Evolutionary conservation across 495 filamentous ascomycete genomes (phyloP).

Genomic region (Talaromyces proteolyticus): DNA sequence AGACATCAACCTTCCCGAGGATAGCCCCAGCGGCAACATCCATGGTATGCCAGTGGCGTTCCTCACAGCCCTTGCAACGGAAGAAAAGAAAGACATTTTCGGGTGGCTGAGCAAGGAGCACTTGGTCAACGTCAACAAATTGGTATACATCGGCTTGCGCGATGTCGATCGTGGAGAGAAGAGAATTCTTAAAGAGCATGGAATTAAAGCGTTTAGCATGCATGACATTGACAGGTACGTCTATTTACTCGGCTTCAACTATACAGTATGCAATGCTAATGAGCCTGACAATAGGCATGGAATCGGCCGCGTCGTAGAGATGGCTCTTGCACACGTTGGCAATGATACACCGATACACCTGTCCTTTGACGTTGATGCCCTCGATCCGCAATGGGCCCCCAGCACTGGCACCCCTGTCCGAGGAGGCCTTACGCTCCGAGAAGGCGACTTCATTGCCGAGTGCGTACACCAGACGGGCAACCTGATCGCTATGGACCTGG

Average conservation of each 20-base stretch:
- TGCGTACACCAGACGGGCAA: slow-evolving; percentile 90
- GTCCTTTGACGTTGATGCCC: slow-evolving; percentile 93
- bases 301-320: slow-evolving; percentile 94
- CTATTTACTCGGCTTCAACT: not conserved
- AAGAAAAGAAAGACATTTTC: slow-evolving; percentile 67
- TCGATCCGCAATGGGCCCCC: slow-evolving; percentile 94
- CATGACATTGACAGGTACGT: slow-evolving; percentile 85
- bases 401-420: slow-evolving; percentile 94
- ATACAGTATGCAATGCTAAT: not conserved
- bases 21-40: slow-evolving; percentile 83
- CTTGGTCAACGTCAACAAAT: slow-evolving; percentile 65
- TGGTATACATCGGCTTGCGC: slow-evolving; percentile 94
- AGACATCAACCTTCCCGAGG: slow-evolving; percentile 95
- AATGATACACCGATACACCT: slow-evolving; percentile 93
- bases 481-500: slow-evolving; percentile 87
- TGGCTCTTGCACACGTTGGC: slow-evolving; percentile 92
- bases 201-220: slow-evolving; percentile 96
- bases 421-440: slow-evolving; percentile 89
- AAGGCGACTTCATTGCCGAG: slow-evolving; percentile 98
- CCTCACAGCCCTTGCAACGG: slow-evolving; percentile 73
- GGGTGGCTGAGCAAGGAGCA: slow-evolving; percentile 75
- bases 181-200: slow-evolving; percentile 76
- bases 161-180: slow-evolving; percentile 94
- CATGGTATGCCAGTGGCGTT: slow-evolving; percentile 98
- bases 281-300: slow-evolving; percentile 53